Conservation (phyloP, 1,139 yeast species). For the Zygosaccharomyces pseudobailii region DNA sequence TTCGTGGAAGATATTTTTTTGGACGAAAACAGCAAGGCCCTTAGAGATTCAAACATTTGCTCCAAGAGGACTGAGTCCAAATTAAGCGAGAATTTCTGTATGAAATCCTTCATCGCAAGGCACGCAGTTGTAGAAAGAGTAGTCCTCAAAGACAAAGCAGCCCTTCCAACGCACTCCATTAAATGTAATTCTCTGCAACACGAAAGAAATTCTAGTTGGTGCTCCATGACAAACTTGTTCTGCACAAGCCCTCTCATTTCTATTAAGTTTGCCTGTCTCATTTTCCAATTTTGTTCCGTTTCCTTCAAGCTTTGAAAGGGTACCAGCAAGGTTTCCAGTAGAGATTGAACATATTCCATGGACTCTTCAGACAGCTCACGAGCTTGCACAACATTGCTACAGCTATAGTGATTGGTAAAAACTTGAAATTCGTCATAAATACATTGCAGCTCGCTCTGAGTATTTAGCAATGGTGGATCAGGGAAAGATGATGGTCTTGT, state of each 20-base stretch:
- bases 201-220: slow-evolving; percentile 41
- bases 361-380: slow-evolving; percentile 25
- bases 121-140: slow-evolving; percentile 75
- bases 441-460: slow-evolving; percentile 14
- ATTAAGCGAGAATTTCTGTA: slow-evolving; percentile 43
- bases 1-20: slow-evolving; percentile 74
- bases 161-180: slow-evolving; percentile 63
- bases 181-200: slow-evolving; percentile 34
- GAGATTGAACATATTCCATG: slow-evolving; percentile 36
- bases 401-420: slow-evolving; percentile 3
- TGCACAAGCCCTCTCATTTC: slow-evolving; percentile 56
- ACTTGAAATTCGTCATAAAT: slow-evolving; percentile 11
- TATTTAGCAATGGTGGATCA: slow-evolving; percentile 10
- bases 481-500: background rate
- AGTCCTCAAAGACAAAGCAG: slow-evolving; percentile 72
- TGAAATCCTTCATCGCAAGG: slow-evolving; percentile 70
- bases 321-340: slow-evolving; percentile 37
- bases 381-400: slow-evolving; percentile 12
- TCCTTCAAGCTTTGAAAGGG: slow-evolving; percentile 68
- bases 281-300: slow-evolving; percentile 82
- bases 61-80: slow-evolving; percentile 62
- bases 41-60: slow-evolving; percentile 49
- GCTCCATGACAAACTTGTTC: slow-evolving; percentile 47
- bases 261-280: slow-evolving; percentile 59
- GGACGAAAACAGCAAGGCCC: slow-evolving; percentile 65